Percentiles rank a stretch among this genome's conserved stretches.
These are phyloP conservation scores for Stellera chamaejasme DNA, from an alignment of 345 rosid species.

Conservation along the genomic window DNA sequence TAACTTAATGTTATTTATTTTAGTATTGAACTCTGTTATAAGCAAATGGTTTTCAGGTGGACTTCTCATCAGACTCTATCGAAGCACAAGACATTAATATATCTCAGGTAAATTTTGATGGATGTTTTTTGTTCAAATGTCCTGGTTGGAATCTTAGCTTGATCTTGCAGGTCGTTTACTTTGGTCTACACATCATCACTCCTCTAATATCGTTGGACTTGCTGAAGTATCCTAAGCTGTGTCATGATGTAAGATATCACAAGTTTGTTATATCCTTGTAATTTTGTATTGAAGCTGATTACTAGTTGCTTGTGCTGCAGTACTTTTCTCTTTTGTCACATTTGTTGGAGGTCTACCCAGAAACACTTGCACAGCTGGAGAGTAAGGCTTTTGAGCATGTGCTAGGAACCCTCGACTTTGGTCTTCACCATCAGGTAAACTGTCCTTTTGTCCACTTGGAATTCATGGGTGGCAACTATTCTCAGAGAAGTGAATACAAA, in stretches of 20 bases:
- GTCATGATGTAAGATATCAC: slow-evolving; percentile 71
- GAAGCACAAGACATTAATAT: slow-evolving; percentile 66
- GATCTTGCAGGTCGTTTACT: slow-evolving; percentile 77
- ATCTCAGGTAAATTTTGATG: slow-evolving; percentile 53
- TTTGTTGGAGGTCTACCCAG: slow-evolving; percentile 94
- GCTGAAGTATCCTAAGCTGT: slow-evolving; percentile 96
- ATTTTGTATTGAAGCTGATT: slow-evolving; percentile 13
- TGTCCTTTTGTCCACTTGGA: neutral
- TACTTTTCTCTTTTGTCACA: slow-evolving; percentile 82
- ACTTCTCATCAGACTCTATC: slow-evolving; percentile 76
- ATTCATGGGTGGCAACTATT: no score
- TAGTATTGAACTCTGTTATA: neutral
- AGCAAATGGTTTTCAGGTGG: slow-evolving; percentile 45
- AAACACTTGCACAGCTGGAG: slow-evolving; percentile 66
- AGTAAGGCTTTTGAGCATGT: slow-evolving; percentile 72
- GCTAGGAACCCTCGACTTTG: slow-evolving; percentile 76
- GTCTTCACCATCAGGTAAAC: slow-evolving; percentile 92
- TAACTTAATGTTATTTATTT: no score
- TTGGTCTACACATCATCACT: slow-evolving; percentile 82
- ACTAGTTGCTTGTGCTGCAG: slow-evolving; percentile 36
- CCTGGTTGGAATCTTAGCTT: slow-evolving; percentile 24
- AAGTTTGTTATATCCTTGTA: neutral
- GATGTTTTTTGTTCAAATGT: slow-evolving; percentile 10
- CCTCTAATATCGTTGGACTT: slow-evolving; percentile 87
- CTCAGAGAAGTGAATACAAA: no score